These are phyloP conservation scores for Schoenoplectus tabernaemontani DNA, from an alignment of 202 grass and related monocot species.

Conservation along the genomic window DNA sequence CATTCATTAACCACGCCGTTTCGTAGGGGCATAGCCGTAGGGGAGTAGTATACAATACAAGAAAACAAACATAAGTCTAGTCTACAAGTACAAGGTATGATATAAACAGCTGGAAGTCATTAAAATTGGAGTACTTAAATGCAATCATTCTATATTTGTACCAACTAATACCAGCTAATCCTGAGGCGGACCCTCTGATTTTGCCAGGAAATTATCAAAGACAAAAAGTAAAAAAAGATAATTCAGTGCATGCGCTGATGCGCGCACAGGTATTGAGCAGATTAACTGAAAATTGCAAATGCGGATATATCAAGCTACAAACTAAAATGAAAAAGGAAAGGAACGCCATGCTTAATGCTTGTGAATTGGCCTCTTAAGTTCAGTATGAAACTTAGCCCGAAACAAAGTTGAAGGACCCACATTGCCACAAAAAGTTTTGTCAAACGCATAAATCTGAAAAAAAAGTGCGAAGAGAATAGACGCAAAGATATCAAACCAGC, in stretches of 20 bases:
- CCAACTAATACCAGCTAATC: not conserved
- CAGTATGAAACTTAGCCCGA: not conserved
- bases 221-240: not conserved
- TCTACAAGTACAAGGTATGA: not conserved
- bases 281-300: not conserved
- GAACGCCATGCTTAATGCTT: not conserved
- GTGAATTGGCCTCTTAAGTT: not conserved
- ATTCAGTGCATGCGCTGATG: not conserved
- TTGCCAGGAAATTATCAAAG: not conserved
- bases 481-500: constrained; percentile 36
- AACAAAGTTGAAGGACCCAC: not conserved
- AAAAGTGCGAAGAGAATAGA: not conserved
- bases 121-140: constrained; percentile 1
- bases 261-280: not conserved
- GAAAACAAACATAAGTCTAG: not conserved
- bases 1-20: constrained; percentile 14
- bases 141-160: not conserved
- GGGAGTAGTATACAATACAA: not conserved
- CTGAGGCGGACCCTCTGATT: not conserved
- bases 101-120: constrained; percentile 16
- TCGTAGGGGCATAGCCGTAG: not conserved
- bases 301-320: not conserved
- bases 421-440: not conserved
- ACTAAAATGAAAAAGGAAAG: not conserved
- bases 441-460: not conserved